These are phyloP conservation scores for Knufia petricola DNA, from an alignment of 2,329 filamentous ascomycete genomes.

Conservation along the genomic window DNA sequence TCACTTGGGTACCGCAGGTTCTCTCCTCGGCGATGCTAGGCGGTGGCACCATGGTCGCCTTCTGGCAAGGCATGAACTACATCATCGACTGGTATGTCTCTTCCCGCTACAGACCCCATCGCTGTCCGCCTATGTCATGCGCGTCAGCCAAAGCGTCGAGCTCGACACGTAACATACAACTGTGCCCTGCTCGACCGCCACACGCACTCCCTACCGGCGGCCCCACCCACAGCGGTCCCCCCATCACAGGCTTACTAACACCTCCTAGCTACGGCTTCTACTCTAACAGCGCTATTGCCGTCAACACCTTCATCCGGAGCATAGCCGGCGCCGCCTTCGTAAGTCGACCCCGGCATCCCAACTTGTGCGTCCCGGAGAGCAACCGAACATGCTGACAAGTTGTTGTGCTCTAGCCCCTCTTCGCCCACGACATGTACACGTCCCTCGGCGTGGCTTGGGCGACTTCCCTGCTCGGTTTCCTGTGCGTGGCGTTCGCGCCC, in stretches of 20 bases:
- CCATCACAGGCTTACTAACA: too few relatives aligned
- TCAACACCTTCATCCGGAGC: constrained; percentile 30
- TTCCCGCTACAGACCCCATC: too few relatives aligned
- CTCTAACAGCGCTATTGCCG: constrained; percentile 33
- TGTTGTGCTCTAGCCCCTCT: constrained; percentile 24
- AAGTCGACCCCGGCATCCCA: too few relatives aligned
- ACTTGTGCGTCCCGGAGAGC: too few relatives aligned
- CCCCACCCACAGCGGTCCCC: too few relatives aligned
- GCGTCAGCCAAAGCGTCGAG: too few relatives aligned
- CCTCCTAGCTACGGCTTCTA: constrained; percentile 33
- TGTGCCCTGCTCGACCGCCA: too few relatives aligned
- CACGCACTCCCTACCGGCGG: too few relatives aligned
- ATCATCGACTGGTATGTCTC: constrained; percentile 36
- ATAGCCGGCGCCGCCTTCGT: constrained; percentile 27
- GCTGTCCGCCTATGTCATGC: too few relatives aligned
- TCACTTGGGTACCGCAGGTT: constrained; percentile 38
- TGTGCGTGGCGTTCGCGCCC: constrained; percentile 34
- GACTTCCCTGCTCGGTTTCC: constrained; percentile 31
- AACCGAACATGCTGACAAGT: too few relatives aligned
- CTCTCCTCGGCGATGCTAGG: constrained; percentile 36
- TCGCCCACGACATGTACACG: constrained; percentile 28
- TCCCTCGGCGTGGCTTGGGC: constrained; percentile 34
- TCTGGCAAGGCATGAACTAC: constrained; percentile 36
- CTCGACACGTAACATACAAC: too few relatives aligned
- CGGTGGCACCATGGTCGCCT: constrained; percentile 35